Evolutionary conservation across 768 basidiomycete species (phyloP), one percentile per base, ranked within the genome.

Genomic region (Obba rivulosa): DNA sequence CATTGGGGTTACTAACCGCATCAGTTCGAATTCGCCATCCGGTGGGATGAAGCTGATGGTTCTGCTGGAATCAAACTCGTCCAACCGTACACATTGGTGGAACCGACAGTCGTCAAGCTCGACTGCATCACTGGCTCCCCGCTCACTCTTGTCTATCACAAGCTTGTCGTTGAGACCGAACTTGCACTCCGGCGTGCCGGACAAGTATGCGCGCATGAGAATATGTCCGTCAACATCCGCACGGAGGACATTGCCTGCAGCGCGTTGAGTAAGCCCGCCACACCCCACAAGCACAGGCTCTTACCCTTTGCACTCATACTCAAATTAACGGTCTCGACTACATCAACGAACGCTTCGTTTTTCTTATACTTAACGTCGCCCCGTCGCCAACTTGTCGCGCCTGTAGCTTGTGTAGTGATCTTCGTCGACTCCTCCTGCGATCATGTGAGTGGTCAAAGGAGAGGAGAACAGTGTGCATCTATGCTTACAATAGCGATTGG

Each of bases 271-370:
- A 13, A 31, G 28, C 28, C 28, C 28, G 28, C 13, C 28, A 20
- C 13, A 34, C 31, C 8, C 8, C 28, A 4, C 9, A 14, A 46
- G 8, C 8, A 23, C n/a, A 31, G 24, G 4, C 18, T 17, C 34
- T 4, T 28, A 87, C 93, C 94, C 72, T 95, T 97, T 2, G 93
- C 88, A 64, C 92, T 95, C 94, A 98, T 96, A 58, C 91, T 85
- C 46, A 98, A 66, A 61, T 99, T 98, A 52, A 99, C 90, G 2
- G 79, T 90, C 71, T 99, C 96, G 38, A 99, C 89, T 8, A 99
- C 96, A 62, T 99, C 96, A n/a, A 99, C 95, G 57, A 98, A 99
- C 0, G 96, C 96, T 62, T 99, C 96, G 56, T 99, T 99, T 78
- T 98, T 99, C 74, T 96, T 88, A 69, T 99, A 98, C 66, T 94